Evolutionary conservation across 495 filamentous ascomycete genomes (phyloP).

Genomic region (Xylaria grammica): DNA sequence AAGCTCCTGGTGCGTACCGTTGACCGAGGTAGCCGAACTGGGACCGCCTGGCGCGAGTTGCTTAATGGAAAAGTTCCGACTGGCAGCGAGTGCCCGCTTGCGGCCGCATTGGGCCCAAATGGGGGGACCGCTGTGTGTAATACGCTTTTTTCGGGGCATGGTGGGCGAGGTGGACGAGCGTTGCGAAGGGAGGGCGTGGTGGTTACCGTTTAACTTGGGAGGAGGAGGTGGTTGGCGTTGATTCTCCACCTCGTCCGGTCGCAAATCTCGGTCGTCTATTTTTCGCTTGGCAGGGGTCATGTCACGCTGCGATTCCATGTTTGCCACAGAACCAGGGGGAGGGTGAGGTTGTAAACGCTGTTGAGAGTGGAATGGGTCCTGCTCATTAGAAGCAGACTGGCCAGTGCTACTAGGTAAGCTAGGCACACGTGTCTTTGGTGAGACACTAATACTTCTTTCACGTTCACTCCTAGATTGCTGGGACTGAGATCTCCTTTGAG

Average conservation of each 20-base stretch:
- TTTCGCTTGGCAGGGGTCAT: conserved; percentile 58
- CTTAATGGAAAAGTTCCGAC: conserved; percentile 46
- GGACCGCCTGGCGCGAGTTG: conserved; percentile 32
- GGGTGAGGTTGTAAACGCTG: conserved; percentile 34
- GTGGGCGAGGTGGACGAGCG: conserved; percentile 33
- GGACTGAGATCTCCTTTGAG: conserved; percentile 43
- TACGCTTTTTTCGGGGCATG: conserved; percentile 44
- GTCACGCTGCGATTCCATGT: conserved; percentile 39
- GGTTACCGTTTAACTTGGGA: conserved; percentile 50
- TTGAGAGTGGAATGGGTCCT: conserved; percentile 44
- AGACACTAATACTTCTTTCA: conserved; percentile 66
- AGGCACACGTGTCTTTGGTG: conserved; percentile 65
- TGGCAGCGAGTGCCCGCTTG: conserved; percentile 29
- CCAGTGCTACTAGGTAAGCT: conserved; percentile 54
- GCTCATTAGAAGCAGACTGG: conserved; percentile 47
- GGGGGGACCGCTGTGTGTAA: conserved; percentile 43
- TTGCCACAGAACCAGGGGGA: conserved; percentile 27
- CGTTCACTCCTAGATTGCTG: conserved; percentile 57
- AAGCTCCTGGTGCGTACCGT: conserved; percentile 41
- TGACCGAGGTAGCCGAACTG: conserved; percentile 35
- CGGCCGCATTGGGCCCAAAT: conserved; percentile 49
- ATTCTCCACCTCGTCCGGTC: conserved; percentile 50
- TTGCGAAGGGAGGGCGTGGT: conserved; percentile 32
- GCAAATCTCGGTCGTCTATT: conserved; percentile 55
- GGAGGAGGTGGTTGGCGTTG: conserved; percentile 47